A percentile compares a stretch with the other conserved stretches of the same genome.
Conservation (phyloP, 1,284 basidiomycete genomes). For the Xerocomus amazonicus region DNA sequence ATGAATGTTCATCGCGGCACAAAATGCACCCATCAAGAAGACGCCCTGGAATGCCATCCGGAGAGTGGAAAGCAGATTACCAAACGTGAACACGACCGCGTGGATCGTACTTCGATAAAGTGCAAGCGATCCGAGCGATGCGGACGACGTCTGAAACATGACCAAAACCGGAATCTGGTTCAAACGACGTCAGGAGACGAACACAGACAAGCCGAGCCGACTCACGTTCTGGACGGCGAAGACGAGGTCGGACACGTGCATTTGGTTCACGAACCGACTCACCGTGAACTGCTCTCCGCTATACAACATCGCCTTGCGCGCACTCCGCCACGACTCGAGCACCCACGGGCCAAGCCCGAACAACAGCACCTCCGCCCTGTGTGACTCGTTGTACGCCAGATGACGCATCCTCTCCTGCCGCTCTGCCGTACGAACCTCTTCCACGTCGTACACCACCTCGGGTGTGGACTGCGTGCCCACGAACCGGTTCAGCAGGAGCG, state of each 20-base stretch:
- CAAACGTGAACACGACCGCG: constrained; percentile 59
- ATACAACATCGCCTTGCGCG: constrained; percentile 54
- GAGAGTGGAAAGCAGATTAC: constrained; percentile 55
- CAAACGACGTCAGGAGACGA: not conserved
- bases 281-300: constrained; percentile 47
- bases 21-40: constrained; percentile 80
- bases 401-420: constrained; percentile 70
- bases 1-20: constrained; percentile 65
- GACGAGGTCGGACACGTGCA: constrained; percentile 60
- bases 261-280: constrained; percentile 45
- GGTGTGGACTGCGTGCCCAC: constrained; percentile 38
- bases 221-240: constrained; percentile 66
- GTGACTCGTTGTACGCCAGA: constrained; percentile 63
- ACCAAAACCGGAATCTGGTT: constrained; percentile 66
- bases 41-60: constrained; percentile 74
- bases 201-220: not conserved
- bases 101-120: constrained; percentile 76
- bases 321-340: constrained; percentile 65
- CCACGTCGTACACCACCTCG: constrained; percentile 45
- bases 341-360: constrained; percentile 84
- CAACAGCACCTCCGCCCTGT: constrained; percentile 72
- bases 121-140: constrained; percentile 71
- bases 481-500: constrained; percentile 50
- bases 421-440: constrained; percentile 58
- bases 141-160: constrained; percentile 65